A percentile compares a stretch with the other conserved stretches of the same genome.
Conservation (phyloP, 208 protist genomes). For the Trichomonas gallinae region DNA sequence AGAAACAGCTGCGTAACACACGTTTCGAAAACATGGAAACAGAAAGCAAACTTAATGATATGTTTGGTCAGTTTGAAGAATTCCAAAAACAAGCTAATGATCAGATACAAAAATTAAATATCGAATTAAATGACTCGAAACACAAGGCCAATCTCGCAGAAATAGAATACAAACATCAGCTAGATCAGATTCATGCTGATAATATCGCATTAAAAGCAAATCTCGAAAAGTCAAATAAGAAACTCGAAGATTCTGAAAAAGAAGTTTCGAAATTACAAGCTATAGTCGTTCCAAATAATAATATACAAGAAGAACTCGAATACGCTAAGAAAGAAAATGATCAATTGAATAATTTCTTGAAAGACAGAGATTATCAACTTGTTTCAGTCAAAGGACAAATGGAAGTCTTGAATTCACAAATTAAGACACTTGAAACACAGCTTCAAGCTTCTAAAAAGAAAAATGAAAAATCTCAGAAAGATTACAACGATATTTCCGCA, state of each 20-base stretch:
- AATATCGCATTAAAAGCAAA: neutral
- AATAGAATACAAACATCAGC: neutral
- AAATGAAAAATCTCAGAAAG: neutral
- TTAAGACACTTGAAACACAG: neutral
- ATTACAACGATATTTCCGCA: neutral
- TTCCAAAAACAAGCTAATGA: neutral
- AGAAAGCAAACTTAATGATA: neutral
- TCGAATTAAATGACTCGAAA: neutral
- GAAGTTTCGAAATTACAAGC: neutral
- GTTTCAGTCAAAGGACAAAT: neutral
- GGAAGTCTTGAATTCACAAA: neutral
- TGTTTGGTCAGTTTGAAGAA: neutral
- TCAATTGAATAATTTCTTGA: neutral
- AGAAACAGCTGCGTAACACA: neutral
- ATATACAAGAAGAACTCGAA: neutral
- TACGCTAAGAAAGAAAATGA: neutral
- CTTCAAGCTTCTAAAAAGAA: neutral
- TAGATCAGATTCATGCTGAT: neutral
- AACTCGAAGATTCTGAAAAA: neutral
- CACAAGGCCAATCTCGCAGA: neutral
- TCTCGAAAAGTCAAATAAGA: neutral
- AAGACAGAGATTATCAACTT: neutral
- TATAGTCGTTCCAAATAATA: neutral
- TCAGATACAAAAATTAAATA: neutral
- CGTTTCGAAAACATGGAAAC: neutral